Base-by-base conservation (phyloP, 148 eudicot species). In the Cornus florida region DNA sequence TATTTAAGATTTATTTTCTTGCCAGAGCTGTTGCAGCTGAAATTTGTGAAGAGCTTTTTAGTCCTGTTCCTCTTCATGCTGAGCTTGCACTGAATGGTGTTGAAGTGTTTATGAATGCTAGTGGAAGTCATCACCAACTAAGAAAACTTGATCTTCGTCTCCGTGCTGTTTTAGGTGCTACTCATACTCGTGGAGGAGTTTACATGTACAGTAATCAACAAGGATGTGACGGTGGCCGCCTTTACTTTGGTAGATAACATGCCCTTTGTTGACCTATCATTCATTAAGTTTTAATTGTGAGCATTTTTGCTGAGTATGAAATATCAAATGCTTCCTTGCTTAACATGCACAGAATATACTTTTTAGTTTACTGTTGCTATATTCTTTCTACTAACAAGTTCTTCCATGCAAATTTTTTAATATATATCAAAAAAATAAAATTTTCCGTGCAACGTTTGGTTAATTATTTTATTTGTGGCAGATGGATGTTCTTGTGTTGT, bases 81-180 rank as follows among this genome's bases (percentile, higher is more conserved):
- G 92, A 94, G 90, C 95, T 92, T 86, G 97, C 98, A 75, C 75
- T 92, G 84, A 90, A 89, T 85, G 97, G 98, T 73, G 97, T 94
- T 77, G 97, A 94, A 81, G 93, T 94, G 60, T 94, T 94, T 77
- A 82, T 95, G 95, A 95, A 96, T 90, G 99, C 99, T 69, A 96
- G 99, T 85, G 99, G 97, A 86, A 96, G 98, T 80, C 97, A 96
- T 77, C 98, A 96, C 85, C 99, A 96, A 83, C 88, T 93, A 71
- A 82, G 99, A 81, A 95, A 95, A 84, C 99, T 95, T 83, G 95
- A 95, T 82, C 75, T 89, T 84, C 98, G 97, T 53, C 87, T 93
- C 83, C 91, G 86, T 86, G 97, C 99, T 83, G 91, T 95, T 82
- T 89, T 85, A 82, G 91, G 90, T 59, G 97, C 99, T 80, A 95